phyloP scores from a whole-genome alignment of 2,329 filamentous ascomycete species.

The Colletotrichum euphorbiae region DNA sequence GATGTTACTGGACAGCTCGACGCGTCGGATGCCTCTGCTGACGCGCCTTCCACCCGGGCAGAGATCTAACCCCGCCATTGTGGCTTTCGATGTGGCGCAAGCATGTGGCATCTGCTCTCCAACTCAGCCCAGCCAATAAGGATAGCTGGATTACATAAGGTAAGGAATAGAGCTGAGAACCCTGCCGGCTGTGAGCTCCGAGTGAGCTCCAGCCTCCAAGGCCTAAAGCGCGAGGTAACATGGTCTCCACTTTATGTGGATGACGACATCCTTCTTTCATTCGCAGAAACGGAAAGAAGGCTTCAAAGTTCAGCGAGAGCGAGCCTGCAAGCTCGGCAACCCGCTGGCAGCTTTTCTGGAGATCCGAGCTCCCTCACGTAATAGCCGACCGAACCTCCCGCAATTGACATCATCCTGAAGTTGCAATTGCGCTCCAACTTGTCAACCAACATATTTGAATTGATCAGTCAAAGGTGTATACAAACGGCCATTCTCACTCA shows the following conservation, averaged over 20 bases:
- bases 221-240: slow-evolving; percentile 7
- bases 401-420: slow-evolving; percentile 37
- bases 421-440: slow-evolving; percentile 9
- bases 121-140: slow-evolving; percentile 7
- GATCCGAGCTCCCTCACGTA: slow-evolving; percentile 40
- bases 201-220: no score
- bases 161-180: background rate
- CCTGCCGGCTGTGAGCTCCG: no score
- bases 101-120: no score
- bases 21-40: slow-evolving; percentile 17
- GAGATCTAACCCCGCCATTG: background rate
- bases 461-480: slow-evolving; percentile 31
- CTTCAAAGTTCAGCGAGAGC: slow-evolving; percentile 6
- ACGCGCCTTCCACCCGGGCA: background rate
- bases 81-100: no score
- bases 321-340: slow-evolving; percentile 28
- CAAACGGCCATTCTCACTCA: background rate
- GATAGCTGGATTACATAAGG: slow-evolving; percentile 6
- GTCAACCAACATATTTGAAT: slow-evolving; percentile 40
- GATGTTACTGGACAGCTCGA: slow-evolving; percentile 5
- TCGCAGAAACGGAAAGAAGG: slow-evolving; percentile 30
- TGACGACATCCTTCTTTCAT: slow-evolving; percentile 37
- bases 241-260: slow-evolving; percentile 29
- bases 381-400: slow-evolving; percentile 37
- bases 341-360: slow-evolving; percentile 34